Evolutionary conservation across 805 yeast genomes (phyloP), one percentile per base, ranked within the genome.

Genomic region (Starmerella sp.): DNA sequence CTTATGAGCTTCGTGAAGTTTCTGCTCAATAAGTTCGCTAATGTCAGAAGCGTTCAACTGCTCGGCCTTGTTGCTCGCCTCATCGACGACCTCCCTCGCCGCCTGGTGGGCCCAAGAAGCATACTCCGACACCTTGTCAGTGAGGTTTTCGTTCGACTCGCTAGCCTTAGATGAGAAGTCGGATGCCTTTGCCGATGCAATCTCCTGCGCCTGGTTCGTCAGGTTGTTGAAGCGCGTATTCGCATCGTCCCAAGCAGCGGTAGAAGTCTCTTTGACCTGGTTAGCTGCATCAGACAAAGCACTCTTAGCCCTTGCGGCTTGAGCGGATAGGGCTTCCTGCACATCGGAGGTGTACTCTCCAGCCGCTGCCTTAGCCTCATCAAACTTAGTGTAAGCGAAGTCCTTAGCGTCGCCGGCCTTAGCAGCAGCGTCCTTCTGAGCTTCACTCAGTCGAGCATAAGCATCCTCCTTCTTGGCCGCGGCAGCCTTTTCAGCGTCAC

Each of bases 1-100:
- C 34, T 41, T 44, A 36, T 39, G 52, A n/a, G 51, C 55, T 13
- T 49, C 52, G 3, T 45, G 32, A 14, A 53, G 52, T 28, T 50
- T 56, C 46, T 45, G 47, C 54, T 51, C 55, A 30, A 54, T 34
- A 29, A 42, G 48, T 29, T 53, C 48, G 17, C 38, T 31, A 49
- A 48, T n/a, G 36, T 53, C 44, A 4, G 37, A 22, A 10, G 42
- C 46, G 35, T 48, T 35, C 17, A 42, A 49, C 45, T 48, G 41
- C 48, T 48, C 43, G 4, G 49, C 48, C 35, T n/a, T 22, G 32
- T 42, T 31, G 30, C 48, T 38, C 13, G 51, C 51, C 28, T 52
- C 55, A 11, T 36, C 42, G 11, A 39, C 51, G 17, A 39, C 46
- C 15, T 47, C 46, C 42, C n/a, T 30, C 6, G 55, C 47, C 29